Evolutionary conservation across 345 rosid species (phyloP).

Genomic region (Anacardium occidentale): DNA sequence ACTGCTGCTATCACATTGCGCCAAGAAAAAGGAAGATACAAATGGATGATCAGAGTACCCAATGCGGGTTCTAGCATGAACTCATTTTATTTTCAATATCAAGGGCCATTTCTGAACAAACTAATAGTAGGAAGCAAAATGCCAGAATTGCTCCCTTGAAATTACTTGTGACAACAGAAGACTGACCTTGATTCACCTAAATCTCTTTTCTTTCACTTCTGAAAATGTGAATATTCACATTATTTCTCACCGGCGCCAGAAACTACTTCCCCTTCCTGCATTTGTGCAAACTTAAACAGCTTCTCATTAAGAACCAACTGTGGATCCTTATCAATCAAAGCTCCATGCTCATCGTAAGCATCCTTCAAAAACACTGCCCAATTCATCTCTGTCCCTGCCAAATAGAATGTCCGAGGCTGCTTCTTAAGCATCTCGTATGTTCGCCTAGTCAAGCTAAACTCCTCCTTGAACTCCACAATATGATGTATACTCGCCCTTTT

Average conservation of each 20-base stretch:
- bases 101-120: background rate
- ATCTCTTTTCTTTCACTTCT: background rate
- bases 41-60: background rate
- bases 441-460: conserved; percentile 80
- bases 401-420: conserved; percentile 71
- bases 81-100: background rate
- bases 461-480: conserved; percentile 88
- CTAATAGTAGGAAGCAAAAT: background rate
- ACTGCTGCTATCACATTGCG: background rate
- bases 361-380: conserved; percentile 81
- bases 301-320: conserved; percentile 72
- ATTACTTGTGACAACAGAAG: too few species aligned
- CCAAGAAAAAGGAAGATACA: background rate
- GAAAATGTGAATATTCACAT: background rate
- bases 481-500: conserved; percentile 86
- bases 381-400: conserved; percentile 96
- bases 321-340: conserved; percentile 64
- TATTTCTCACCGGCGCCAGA: conserved; percentile 19
- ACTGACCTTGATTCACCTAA: background rate
- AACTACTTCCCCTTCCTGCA: conserved; percentile 40
- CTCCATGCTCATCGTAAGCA: conserved; percentile 55
- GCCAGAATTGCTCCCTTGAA: background rate
- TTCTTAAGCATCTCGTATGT: conserved; percentile 79
- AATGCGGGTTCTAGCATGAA: background rate
- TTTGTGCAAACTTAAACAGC: conserved; percentile 48